Conservation (phyloP, 1,284 basidiomycete species). For the Heterobasidion irregulare region DNA sequence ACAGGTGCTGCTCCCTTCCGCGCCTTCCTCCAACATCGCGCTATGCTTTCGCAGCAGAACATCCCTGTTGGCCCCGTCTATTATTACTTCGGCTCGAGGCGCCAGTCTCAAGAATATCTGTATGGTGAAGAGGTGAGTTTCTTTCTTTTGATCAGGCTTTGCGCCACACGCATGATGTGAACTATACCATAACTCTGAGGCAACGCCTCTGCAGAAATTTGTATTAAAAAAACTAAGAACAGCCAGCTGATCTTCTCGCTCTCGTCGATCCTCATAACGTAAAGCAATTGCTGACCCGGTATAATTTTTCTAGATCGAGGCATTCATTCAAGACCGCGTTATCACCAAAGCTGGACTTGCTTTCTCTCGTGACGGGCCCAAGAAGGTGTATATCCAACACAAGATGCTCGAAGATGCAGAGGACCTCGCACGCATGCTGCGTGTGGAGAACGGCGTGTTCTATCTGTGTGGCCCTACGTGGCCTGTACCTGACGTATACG, state of each 20-base stretch:
- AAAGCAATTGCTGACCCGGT: not conserved
- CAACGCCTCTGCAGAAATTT: conserved; percentile 8
- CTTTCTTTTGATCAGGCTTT: not conserved
- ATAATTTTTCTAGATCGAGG: conserved; percentile 42
- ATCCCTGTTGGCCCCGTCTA: conserved; percentile 84
- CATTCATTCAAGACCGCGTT: conserved; percentile 74
- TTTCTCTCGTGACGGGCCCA: conserved; percentile 89
- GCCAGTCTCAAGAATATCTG: conserved; percentile 91
- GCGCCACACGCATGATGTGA: conserved; percentile 9
- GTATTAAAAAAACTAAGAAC: conserved; percentile 13
- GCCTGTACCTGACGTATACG: conserved; percentile 97
- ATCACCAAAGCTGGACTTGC: conserved; percentile 90
- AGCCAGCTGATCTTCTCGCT: conserved; percentile 11
- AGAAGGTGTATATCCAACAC: conserved; percentile 98
- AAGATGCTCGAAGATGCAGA: conserved; percentile 91
- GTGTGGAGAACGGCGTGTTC: conserved; percentile 74
- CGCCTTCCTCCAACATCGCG: conserved; percentile 94
- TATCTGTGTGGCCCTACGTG: conserved; percentile 98
- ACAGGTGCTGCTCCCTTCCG: conserved; percentile 98
- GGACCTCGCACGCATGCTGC: conserved; percentile 68
- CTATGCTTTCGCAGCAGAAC: conserved; percentile 71
- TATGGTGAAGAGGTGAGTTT: conserved; percentile 73
- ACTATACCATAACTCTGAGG: conserved; percentile 8
- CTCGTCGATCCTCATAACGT: not conserved
- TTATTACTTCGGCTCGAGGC: conserved; percentile 98